Percentiles rank a stretch among this genome's conserved stretches.
Conservation (phyloP, 1,139 yeast species). For the Pichia sp. region DNA sequence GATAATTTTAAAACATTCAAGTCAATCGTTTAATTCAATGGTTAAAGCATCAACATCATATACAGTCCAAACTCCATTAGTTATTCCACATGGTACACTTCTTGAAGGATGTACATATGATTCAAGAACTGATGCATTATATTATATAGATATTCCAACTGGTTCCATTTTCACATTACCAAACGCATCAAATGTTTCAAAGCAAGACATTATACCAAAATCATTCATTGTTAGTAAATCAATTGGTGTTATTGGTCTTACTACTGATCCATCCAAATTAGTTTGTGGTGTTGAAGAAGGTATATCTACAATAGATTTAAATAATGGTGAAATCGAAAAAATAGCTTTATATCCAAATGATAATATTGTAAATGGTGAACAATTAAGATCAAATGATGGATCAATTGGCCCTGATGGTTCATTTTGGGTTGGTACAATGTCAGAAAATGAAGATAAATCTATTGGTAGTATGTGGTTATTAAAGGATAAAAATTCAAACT, state of each 20-base stretch:
- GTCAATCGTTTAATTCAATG: too few relatives aligned
- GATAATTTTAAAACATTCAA: too few relatives aligned
- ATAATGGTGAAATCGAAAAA: conserved; percentile 37
- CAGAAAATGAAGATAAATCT: conserved; percentile 32
- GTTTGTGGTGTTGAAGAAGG: conserved; percentile 55
- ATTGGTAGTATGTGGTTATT: conserved; percentile 43
- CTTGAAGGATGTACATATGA: conserved; percentile 67
- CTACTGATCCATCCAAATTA: conserved; percentile 37
- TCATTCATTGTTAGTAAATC: conserved; percentile 31
- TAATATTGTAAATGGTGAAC: conserved; percentile 23
- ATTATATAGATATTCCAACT: conserved; percentile 65
- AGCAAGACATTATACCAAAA: conserved; percentile 6
- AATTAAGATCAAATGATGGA: conserved; percentile 69
- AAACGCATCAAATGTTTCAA: background rate
- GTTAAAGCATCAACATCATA: background rate
- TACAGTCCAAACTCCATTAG: conserved; percentile 27
- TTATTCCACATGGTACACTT: conserved; percentile 43
- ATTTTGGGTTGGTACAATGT: conserved; percentile 74
- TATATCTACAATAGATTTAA: conserved; percentile 44
- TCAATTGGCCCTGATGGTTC: conserved; percentile 63
- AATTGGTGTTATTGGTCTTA: conserved; percentile 61
- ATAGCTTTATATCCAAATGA: conserved; percentile 40
- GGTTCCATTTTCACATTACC: conserved; percentile 28
- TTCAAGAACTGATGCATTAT: conserved; percentile 45
- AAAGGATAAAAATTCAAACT: conserved; percentile 26